These are phyloP conservation scores for Micromonas commoda DNA, from an alignment of 139 green algal genomes.

Conservation along the genomic window DNA sequence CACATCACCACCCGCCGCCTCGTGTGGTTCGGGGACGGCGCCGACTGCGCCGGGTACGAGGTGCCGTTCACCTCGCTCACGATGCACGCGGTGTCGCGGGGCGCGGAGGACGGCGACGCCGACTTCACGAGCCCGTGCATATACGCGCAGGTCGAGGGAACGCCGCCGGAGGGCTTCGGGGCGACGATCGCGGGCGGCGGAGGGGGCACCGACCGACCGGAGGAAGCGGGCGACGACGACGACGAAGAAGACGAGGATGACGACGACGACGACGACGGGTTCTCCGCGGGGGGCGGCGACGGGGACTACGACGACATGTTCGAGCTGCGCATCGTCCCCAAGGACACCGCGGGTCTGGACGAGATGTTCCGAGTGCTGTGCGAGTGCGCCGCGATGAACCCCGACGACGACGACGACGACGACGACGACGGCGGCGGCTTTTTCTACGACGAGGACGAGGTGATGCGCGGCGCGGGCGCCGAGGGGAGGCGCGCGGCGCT, in stretches of 20 bases:
- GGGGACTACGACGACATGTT: neutral
- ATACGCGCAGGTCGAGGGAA: conserved; percentile 1
- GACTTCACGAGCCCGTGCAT: neutral
- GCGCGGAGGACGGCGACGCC: neutral
- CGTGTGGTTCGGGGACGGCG: neutral
- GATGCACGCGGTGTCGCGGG: conserved; percentile 7
- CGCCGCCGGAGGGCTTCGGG: neutral
- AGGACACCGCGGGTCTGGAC: neutral
- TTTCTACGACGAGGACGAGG: neutral
- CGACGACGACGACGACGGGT: neutral
- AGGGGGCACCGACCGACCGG: no score
- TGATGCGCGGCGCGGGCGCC: neutral
- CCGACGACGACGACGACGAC: conserved; percentile 5
- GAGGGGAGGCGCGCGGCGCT: neutral
- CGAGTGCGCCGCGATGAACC: conserved; percentile 13
- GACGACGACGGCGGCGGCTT: conserved; percentile 6
- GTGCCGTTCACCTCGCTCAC: neutral
- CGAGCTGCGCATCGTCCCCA: neutral
- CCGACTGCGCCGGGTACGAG: neutral
- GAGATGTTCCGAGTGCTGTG: neutral
- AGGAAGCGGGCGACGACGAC: neutral
- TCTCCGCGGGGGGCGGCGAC: neutral
- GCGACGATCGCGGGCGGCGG: no score
- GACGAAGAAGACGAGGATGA: neutral
- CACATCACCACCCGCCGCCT: neutral